Evolutionary conservation across 1,284 basidiomycete species (phyloP), one percentile per base, ranked within the genome.

Genomic region (Peniophora sp.): DNA sequence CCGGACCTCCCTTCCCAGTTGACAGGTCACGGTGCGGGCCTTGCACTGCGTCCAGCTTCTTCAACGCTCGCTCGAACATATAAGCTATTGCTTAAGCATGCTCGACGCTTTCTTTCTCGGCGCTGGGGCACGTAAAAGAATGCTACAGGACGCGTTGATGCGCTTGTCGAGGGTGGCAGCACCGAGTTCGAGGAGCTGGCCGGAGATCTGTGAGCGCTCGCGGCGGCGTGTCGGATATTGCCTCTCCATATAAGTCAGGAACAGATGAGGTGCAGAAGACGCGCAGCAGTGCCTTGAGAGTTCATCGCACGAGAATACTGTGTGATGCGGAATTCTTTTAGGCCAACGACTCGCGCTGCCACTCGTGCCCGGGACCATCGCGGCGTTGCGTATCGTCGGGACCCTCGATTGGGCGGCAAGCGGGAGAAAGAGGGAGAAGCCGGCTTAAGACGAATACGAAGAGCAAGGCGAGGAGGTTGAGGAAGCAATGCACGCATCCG

Each of bases 41-140:
- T 77, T 2, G 57, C 69, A 1, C 57, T 79, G 17, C 52, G 70
- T 22, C 69, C 70, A 11, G 55, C 61, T 1, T 32, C 55, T 2
- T 61, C 62, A n/a, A 49, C 54, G 35, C 48, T 71, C 71, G 16
- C 58, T 81, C 36, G 64, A 69, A 17, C 75, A 75, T 57, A 65
- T 81, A 11, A 72, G 78, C 54, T 69, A 79, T 34, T 79, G 81
- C 55, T 68, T 90, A 20, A 69, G 69, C 14, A 65, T 89, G 2
- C 57, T 89, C 8, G 87, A 89, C 56, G 67, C 72, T 1, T 82
- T 74, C 58, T 69, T 89, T 1, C 65, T 88, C 10, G 73, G 72
- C 73, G 74, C 49, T 85, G 82, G 81, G 62, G 58, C 0, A 56
- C 58, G 23, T 57, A 63, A 2, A 60, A 59, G 2, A 49, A 56